phyloP scores from a whole-genome alignment of 345 rosid genomes.

The Eucalyptus albens region DNA sequence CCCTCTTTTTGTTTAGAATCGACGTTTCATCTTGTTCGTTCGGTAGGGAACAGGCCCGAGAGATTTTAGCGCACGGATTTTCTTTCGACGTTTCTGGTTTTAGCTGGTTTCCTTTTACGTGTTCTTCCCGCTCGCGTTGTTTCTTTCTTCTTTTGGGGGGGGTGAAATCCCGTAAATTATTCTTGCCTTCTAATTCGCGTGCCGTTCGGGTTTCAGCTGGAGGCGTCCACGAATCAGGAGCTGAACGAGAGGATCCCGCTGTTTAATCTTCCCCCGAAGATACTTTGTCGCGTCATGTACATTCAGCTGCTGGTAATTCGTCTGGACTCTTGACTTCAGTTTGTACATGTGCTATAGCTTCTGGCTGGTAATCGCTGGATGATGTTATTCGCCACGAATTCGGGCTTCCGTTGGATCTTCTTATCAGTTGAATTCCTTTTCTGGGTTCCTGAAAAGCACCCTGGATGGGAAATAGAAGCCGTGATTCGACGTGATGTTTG shows the following conservation, averaged over 20 bases:
- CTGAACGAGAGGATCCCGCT: slow-evolving; percentile 52
- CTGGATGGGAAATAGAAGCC: neutral
- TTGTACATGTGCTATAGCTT: neutral
- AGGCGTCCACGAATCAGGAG: slow-evolving; percentile 75
- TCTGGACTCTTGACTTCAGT: neutral
- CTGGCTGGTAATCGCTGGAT: neutral
- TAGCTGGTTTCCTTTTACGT: neutral
- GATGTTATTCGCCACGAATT: neutral
- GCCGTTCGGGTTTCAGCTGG: slow-evolving; percentile 31
- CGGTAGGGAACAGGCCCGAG: neutral
- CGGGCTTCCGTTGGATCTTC: neutral
- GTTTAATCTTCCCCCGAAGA: slow-evolving; percentile 65
- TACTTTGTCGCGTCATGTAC: slow-evolving; percentile 71
- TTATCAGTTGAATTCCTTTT: neutral
- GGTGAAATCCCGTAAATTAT: neutral
- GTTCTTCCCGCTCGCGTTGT: neutral
- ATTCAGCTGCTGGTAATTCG: slow-evolving; percentile 48
- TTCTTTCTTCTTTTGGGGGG: neutral
- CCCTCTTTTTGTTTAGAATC: neutral
- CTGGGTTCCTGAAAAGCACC: neutral
- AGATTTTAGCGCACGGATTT: neutral
- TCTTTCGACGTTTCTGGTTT: neutral
- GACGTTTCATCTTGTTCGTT: neutral
- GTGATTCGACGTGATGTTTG: neutral
- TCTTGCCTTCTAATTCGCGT: neutral